These are phyloP conservation scores for Coffea canephora DNA, from an alignment of 257 asterid species.

Conservation along the genomic window DNA sequence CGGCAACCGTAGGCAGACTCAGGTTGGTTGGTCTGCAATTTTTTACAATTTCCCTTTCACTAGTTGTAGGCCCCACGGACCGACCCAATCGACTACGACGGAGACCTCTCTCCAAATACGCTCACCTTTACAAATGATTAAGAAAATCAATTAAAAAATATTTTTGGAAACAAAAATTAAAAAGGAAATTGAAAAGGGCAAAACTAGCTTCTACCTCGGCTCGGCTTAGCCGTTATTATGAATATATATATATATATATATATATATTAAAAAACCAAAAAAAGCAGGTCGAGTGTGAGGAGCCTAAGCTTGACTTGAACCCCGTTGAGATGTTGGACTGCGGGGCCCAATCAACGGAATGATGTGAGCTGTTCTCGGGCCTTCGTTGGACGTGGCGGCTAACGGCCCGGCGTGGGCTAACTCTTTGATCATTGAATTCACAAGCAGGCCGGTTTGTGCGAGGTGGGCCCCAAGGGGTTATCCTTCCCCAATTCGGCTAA, in stretches of 20 bases:
- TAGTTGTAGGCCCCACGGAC: conserved; percentile 26
- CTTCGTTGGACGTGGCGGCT: conserved; percentile 32
- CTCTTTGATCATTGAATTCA: conserved; percentile 34
- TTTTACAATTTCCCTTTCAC: conserved; percentile 16
- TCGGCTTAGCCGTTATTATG: conserved; percentile 9
- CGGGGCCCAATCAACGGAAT: conserved; percentile 36
- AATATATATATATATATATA: too few species aligned
- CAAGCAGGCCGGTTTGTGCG: conserved; percentile 31
- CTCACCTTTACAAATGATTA: background rate
- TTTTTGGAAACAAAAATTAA: background rate
- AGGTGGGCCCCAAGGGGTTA: conserved; percentile 10
- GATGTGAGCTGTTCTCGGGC: conserved; percentile 22
- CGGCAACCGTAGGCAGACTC: conserved; percentile 18
- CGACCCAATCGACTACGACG: conserved; percentile 40
- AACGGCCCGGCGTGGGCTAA: conserved; percentile 42
- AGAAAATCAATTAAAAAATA: background rate
- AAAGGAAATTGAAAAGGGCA: background rate
- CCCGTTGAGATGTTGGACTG: conserved; percentile 27
- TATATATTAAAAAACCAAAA: too few species aligned
- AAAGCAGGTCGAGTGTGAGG: background rate
- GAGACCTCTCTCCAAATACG: conserved; percentile 41
- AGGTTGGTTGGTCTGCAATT: conserved; percentile 35
- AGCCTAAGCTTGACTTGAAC: conserved; percentile 11
- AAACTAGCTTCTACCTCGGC: background rate
- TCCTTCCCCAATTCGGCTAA: background rate